phyloP scores from a whole-genome alignment of 2,329 filamentous ascomycete species.

The Aspergillus tamarii region DNA sequence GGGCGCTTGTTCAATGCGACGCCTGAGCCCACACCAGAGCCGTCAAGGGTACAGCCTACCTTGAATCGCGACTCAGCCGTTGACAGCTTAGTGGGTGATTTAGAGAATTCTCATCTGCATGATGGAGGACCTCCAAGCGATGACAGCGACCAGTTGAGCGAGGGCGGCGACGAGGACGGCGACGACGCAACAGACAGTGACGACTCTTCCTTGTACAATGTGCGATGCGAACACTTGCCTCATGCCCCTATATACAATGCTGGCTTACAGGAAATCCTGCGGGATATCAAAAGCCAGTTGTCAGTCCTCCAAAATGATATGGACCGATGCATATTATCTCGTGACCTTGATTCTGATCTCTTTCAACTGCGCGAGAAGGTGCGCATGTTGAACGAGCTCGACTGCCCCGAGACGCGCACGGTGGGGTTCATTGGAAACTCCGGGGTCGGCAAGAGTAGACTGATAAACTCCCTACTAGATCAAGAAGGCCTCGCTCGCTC shows the following conservation, averaged over 20 bases:
- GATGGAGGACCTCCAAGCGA: not conserved
- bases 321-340: not conserved
- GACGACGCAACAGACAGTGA: conserved; percentile 1
- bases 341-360: not conserved
- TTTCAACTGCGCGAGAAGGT: not conserved
- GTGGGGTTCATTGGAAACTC: conserved; percentile 24
- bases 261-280: conserved; percentile 17
- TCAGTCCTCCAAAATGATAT: conserved; percentile 11
- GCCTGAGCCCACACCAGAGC: not conserved
- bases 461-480: conserved; percentile 15
- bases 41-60: not conserved
- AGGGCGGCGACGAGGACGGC: not conserved
- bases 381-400: not conserved
- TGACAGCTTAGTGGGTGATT: not conserved
- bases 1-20: not conserved
- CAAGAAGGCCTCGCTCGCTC: conserved; percentile 8
- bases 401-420: conserved; percentile 16
- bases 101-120: not conserved
- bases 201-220: conserved; percentile 5
- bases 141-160: not conserved
- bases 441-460: conserved; percentile 18
- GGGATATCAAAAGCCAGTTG: conserved; percentile 11
- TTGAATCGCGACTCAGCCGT: not conserved
- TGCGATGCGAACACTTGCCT: conserved; percentile 19
- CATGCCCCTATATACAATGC: conserved; percentile 22